A percentile compares a stretch with the other conserved stretches of the same genome.
Conservation (phyloP, 2,329 filamentous ascomycete species). For the Cytospora paraplurivora region DNA sequence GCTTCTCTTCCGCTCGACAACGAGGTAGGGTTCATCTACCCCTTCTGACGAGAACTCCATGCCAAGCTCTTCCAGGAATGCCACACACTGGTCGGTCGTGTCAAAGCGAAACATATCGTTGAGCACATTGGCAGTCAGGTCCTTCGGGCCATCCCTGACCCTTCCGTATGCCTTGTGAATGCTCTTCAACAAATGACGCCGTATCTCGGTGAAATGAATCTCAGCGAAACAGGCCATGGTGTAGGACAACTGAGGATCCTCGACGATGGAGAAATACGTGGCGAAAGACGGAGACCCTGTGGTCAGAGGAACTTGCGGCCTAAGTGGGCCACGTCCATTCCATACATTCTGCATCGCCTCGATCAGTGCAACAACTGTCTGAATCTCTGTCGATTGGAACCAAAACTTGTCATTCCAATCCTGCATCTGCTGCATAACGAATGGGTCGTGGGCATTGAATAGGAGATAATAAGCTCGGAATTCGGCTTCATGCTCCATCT, state of each 20-base stretch:
- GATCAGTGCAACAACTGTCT: conserved; percentile 62
- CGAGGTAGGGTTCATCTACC: conserved; percentile 42
- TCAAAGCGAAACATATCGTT: conserved; percentile 68
- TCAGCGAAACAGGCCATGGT: conserved; percentile 72
- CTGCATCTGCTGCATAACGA: conserved; percentile 56
- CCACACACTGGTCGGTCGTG: conserved; percentile 64
- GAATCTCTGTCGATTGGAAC: conserved; percentile 58
- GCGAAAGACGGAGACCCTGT: conserved; percentile 52
- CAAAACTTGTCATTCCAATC: conserved; percentile 60
- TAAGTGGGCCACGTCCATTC: conserved; percentile 59
- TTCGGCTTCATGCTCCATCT: conserved; percentile 64
- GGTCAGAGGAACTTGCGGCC: conserved; percentile 50
- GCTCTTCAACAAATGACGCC: conserved; percentile 59
- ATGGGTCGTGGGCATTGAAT: conserved; percentile 61
- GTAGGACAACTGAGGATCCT: conserved; percentile 60
- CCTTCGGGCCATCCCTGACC: conserved; percentile 58
- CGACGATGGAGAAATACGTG: conserved; percentile 63
- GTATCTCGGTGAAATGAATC: conserved; percentile 64
- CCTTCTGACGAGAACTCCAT: conserved; percentile 51
- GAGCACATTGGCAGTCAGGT: conserved; percentile 59
- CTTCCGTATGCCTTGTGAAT: conserved; percentile 58
- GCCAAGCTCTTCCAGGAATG: conserved; percentile 62
- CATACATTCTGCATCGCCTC: conserved; percentile 62
- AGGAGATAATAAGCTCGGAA: conserved; percentile 68
- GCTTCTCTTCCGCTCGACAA: conserved; percentile 47